Evolutionary conservation across 345 rosid species (phyloP), one percentile per base, ranked within the genome.

Genomic region (Raphanus sativus): DNA sequence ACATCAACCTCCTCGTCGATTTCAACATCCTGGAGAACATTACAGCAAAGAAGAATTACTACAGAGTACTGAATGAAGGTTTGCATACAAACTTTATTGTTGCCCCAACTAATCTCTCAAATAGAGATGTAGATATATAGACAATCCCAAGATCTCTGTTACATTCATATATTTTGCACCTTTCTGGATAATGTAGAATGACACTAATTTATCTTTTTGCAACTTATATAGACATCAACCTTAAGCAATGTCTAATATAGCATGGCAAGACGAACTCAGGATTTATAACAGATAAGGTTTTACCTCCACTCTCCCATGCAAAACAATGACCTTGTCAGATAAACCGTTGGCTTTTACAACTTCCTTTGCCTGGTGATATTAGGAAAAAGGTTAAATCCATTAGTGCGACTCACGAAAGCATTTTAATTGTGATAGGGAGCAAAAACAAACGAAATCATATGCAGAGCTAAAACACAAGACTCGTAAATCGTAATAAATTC

Each of bases 251-350:
- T 28, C 3, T 2, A 6, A 32, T 48, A 61, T 9, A 62, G 7
- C 58, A 52, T 62, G 71, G 71, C 26, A 36, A 24, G 77, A 62
- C 56, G 45, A 60, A 60, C 45, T 65, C 3, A 1, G 45, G 6
- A 79, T 62, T 55, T 50, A 68, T 45, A 2, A 59, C 30, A 75
- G 67, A 80, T 17, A 70, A 28, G 16, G 76, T 17, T 11, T 67
- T 88, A 92, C 98, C 97, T 95, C 98, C 78, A 95, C 97, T 69
- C 99, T 83, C 60, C 97, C 98, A 70, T 90, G 99, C 78, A 95
- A 80, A 65, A 92, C 99, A 55, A 89, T 86, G 81, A 95, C 81
- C 71, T 77, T 90, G 75, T 91, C 94, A 48, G 96, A 83, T 69
- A 95, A 85, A 84, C 88, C 84, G 73, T 92, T 95, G 67, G 98